Conservation (phyloP, 169 alveolate species). For the Cryptosporidium sp. region DNA sequence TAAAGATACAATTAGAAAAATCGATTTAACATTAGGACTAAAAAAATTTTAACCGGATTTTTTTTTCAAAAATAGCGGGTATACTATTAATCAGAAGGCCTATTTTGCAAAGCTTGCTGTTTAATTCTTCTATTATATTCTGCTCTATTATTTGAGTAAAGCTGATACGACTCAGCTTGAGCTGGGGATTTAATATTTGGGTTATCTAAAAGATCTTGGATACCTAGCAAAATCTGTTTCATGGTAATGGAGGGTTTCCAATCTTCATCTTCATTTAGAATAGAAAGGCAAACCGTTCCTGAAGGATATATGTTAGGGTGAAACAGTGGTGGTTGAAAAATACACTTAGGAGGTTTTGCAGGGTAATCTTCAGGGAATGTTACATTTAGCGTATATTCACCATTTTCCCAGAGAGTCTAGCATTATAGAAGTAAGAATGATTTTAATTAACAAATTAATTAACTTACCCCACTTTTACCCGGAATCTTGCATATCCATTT, state of each 20-base stretch:
- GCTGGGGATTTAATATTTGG: constrained; percentile 98
- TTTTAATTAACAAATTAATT: neutral
- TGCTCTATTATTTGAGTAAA: constrained; percentile 91
- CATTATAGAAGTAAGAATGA: neutral
- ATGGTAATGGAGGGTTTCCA: constrained; percentile 99
- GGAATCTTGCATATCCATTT: constrained; percentile 98
- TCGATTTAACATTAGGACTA: neutral
- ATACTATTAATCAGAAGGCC: constrained; percentile 59
- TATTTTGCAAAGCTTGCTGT: constrained; percentile 81
- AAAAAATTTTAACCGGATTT: constrained; percentile 41
- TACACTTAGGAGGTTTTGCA: constrained; percentile 99
- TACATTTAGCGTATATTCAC: constrained; percentile 96
- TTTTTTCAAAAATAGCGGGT: constrained; percentile 29
- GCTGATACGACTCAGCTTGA: constrained; percentile 94
- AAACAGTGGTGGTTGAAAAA: constrained; percentile 94
- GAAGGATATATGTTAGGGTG: constrained; percentile 99
- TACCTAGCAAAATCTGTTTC: constrained; percentile 96
- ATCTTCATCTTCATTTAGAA: constrained; percentile 99
- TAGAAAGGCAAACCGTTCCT: constrained; percentile 98
- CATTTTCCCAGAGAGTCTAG: constrained; percentile 96
- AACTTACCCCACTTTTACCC: constrained; percentile 91
- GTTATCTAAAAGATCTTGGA: constrained; percentile 97
- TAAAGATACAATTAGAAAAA: neutral
- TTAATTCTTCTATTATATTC: constrained; percentile 87
- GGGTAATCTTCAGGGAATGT: constrained; percentile 99